phyloP scores from a whole-genome alignment of 2,329 filamentous ascomycete genomes.

The Stagonosporopsis cucurbitacearum region DNA sequence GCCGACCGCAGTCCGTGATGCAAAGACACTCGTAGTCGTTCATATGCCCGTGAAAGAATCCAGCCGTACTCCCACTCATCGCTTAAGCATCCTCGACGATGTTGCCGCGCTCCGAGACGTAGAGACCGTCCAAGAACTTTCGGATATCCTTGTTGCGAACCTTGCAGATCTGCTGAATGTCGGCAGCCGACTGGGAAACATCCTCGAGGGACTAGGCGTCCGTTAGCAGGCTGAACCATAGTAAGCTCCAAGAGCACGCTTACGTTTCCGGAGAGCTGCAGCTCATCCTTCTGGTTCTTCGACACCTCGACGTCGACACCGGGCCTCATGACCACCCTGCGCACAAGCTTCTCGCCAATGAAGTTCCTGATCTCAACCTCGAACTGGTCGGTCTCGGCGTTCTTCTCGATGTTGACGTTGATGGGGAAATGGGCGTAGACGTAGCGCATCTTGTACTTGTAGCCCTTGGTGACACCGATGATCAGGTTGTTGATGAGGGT shows the following conservation, averaged over 20 bases:
- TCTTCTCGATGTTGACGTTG: slow-evolving; percentile 99
- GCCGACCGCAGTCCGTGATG: slow-evolving; percentile 48
- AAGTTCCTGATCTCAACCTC: slow-evolving; percentile 95
- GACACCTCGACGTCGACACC: slow-evolving; percentile 92
- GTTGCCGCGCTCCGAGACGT: slow-evolving; percentile 99
- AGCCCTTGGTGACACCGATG: slow-evolving; percentile 97
- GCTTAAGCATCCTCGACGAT: slow-evolving; percentile 69
- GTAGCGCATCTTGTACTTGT: slow-evolving; percentile 99
- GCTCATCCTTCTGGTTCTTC: slow-evolving; percentile 96
- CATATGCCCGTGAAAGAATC: slow-evolving; percentile 50
- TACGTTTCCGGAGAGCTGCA: slow-evolving; percentile 84
- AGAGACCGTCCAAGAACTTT: slow-evolving; percentile 99
- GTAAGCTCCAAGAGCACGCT: slow-evolving; percentile 13
- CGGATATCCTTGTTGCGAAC: slow-evolving; percentile 99
- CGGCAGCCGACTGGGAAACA: slow-evolving; percentile 96
- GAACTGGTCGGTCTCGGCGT: slow-evolving; percentile 82
- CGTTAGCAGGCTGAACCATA: slow-evolving; percentile 26
- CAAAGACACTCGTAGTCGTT: slow-evolving; percentile 50
- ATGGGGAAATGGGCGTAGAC: slow-evolving; percentile 99
- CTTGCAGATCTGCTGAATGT: slow-evolving; percentile 99
- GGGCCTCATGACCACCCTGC: slow-evolving; percentile 83
- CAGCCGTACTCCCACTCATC: slow-evolving; percentile 43
- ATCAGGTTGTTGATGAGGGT: slow-evolving; percentile 99
- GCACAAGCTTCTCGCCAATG: slow-evolving; percentile 92
- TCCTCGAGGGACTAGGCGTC: slow-evolving; percentile 74